Base-by-base conservation (phyloP, 1,284 basidiomycete genomes). In the Papiliotrema laurentii region DNA sequence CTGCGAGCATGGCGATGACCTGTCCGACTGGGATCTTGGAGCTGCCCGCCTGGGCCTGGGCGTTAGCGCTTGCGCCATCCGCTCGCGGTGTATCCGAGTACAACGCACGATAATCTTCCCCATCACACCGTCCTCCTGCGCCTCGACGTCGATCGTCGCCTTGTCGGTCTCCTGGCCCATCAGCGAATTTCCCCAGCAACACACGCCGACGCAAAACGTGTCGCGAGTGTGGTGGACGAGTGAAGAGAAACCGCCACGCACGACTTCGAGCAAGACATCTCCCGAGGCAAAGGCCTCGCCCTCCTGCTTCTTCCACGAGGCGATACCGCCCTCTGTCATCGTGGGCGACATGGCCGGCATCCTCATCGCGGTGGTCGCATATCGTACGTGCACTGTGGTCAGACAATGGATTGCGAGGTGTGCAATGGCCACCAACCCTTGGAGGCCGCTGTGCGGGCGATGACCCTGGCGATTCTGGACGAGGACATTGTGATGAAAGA, bases 311-410 rank as follows among this genome's bases (percentile, higher is more conserved):
- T 96, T 97, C 94, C 94, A 98, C 22, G 78, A 78, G 0, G 90
- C 79, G 58, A 98, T 91, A 14, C 89, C 91, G 55, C 94, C 94
- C 72, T 97, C 93, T 5, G 90, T 93, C 94, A 97, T 98, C 5
- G 94, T 97, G 18, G 94, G 94, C 1, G 89, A 93, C 92, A 97
- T 97, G 57, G 89, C 89, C n/a, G 89, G 89, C 87, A 92, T 91
- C 56, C 80, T 75, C 54, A 92, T 79, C 52, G 82, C 81, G 35
- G 85, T 83, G 43, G 87, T 78, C 27, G 82, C 86, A 60, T 72
- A 69, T 39, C 84, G 80, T 18, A 60, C 52, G 27, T 53, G 53
- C n/a, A 30, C 52, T 47, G n/a, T 25, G n/a, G n/a, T n/a, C 21
- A 14, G 36, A 9, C 14, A 14, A 38, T 9, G 19, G 30, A 10